These are phyloP conservation scores for Sporobolomyces roseus DNA, from an alignment of 768 basidiomycete genomes.

Conservation along the genomic window DNA sequence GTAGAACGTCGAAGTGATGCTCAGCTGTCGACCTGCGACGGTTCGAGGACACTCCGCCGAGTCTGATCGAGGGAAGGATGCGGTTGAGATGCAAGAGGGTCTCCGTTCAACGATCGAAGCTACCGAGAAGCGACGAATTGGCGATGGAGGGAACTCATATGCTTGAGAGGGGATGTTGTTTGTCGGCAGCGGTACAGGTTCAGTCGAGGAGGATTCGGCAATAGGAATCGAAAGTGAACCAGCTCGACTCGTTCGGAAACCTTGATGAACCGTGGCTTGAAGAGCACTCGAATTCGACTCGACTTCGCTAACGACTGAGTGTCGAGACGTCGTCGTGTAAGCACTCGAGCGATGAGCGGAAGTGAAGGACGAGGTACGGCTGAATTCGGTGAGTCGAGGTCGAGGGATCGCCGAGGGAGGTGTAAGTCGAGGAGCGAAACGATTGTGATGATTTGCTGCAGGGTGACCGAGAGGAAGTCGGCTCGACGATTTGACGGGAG, in stretches of 20 bases:
- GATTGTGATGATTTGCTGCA: slow-evolving; percentile 12
- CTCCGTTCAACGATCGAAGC: not conserved
- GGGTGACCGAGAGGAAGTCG: not conserved
- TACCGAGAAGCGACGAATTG: not conserved
- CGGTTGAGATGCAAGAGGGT: not conserved
- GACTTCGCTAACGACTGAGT: slow-evolving; percentile 17
- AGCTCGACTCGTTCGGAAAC: not conserved
- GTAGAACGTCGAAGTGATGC: slow-evolving; percentile 13
- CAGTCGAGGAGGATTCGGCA: not conserved
- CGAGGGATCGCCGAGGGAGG: not conserved
- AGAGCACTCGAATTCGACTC: slow-evolving; percentile 4
- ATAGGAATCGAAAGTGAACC: not conserved
- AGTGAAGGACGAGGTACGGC: slow-evolving; percentile 1
- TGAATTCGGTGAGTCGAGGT: not conserved
- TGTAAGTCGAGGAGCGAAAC: not conserved
- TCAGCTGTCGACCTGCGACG: not conserved
- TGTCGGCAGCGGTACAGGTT: not conserved
- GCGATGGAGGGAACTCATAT: too few species aligned
- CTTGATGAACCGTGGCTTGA: slow-evolving; percentile 11
- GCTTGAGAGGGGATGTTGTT: too few species aligned
- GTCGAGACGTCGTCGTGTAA: slow-evolving; percentile 7
- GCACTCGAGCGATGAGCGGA: slow-evolving; percentile 9
- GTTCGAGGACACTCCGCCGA: not conserved
- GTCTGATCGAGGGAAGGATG: slow-evolving; percentile 6
- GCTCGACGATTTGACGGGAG: not conserved